These are phyloP conservation scores for Hamigera avellanea DNA, from an alignment of 495 filamentous ascomycete genomes.

Conservation along the genomic window DNA sequence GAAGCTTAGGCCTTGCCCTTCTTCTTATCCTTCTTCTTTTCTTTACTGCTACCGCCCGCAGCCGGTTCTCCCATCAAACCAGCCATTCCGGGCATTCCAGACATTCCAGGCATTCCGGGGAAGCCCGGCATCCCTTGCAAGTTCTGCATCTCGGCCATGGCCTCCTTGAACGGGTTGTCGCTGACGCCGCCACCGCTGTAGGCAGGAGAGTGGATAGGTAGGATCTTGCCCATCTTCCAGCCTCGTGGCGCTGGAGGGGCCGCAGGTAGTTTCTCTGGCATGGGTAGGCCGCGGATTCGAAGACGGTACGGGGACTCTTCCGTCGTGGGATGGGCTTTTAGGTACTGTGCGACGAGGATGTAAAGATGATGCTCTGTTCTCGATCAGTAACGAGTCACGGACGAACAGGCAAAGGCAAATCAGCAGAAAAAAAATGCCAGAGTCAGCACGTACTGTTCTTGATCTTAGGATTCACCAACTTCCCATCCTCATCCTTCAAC, in stretches of 20 bases:
- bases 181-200: constrained; percentile 89
- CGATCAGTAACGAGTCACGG: not conserved
- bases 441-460: constrained; percentile 57
- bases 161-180: constrained; percentile 93
- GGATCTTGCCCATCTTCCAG: constrained; percentile 77
- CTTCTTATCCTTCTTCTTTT: constrained; percentile 41
- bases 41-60: constrained; percentile 21
- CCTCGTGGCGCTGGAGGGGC: constrained; percentile 71
- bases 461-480: constrained; percentile 36
- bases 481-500: constrained; percentile 48
- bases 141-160: constrained; percentile 86
- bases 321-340: constrained; percentile 64
- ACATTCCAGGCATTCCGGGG: constrained; percentile 32
- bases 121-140: constrained; percentile 43
- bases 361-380: constrained; percentile 74
- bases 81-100: constrained; percentile 25
- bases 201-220: constrained; percentile 80
- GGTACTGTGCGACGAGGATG: constrained; percentile 58
- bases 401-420: not conserved
- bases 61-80: constrained; percentile 20
- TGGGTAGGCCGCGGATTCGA: constrained; percentile 53
- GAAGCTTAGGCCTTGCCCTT: constrained; percentile 29
- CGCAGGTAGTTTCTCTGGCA: constrained; percentile 51
- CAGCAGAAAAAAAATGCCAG: constrained; percentile 5
- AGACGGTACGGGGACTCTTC: constrained; percentile 56